Evolutionary conservation across 2,329 filamentous ascomycete species (phyloP).

Genomic region (Allantophomopsis cytisporea): DNA sequence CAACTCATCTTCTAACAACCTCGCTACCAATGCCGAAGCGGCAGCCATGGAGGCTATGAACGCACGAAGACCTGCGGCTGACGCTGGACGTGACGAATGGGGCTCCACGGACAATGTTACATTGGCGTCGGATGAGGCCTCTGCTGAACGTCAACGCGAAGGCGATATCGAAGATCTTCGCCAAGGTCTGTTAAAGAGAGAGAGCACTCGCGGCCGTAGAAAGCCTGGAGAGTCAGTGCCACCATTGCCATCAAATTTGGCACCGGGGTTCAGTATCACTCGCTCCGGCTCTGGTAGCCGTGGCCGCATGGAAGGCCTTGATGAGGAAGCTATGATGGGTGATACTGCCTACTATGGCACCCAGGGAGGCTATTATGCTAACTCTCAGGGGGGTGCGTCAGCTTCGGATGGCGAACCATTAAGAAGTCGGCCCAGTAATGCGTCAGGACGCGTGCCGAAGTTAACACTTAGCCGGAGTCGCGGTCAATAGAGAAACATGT

Average conservation of each 20-base stretch:
- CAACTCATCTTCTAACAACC: no score
- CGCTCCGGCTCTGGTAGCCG: not conserved
- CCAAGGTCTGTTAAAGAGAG: constrained; percentile 13
- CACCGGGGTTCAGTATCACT: not conserved
- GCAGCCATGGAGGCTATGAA: constrained; percentile 26
- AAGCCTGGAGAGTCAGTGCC: constrained; percentile 13
- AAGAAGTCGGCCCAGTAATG: no score
- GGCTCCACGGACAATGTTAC: constrained; percentile 7
- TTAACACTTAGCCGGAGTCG: no score
- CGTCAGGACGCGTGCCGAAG: no score
- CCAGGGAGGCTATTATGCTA: no score
- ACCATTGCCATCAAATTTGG: not conserved
- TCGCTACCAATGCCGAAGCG: constrained; percentile 17
- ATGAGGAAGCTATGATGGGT: constrained; percentile 1
- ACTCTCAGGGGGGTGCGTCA: no score
- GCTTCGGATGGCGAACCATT: no score
- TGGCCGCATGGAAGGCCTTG: not conserved
- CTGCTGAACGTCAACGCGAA: constrained; percentile 5
- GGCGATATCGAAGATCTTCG: constrained; percentile 11
- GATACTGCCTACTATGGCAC: no score
- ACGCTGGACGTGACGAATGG: constrained; percentile 26
- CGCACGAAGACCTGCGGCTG: constrained; percentile 19
- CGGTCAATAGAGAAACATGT: no score
- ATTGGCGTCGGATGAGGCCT: constrained; percentile 1
- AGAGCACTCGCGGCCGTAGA: constrained; percentile 13